Evolutionary conservation across 2,329 filamentous ascomycete genomes (phyloP), one percentile per base, ranked within the genome.

Genomic region (Annulohypoxylon truncatum): DNA sequence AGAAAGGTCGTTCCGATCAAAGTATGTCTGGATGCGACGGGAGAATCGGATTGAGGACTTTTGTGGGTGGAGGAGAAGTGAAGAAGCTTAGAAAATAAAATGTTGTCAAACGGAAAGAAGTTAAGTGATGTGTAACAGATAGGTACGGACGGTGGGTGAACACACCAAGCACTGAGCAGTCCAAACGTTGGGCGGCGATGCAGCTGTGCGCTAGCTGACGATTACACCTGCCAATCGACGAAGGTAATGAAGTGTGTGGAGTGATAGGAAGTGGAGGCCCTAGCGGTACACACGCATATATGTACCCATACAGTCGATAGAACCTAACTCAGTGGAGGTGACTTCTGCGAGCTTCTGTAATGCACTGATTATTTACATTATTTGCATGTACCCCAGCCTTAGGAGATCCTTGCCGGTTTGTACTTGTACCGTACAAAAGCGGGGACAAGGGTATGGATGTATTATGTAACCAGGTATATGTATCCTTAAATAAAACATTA

Each of bases 181-280:
- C 42, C 12, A 28, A 5, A 31, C 33, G 69, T 71, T 71, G 66
- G 67, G 67, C 67, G 64, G 58, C 61, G 61, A 70, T 70, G 67
- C 67, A 70, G 64, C 46, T 64, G 44, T 59, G 50, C 47, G 63
- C 54, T 66, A 60, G 40, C 13, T 54, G 51, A 38, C 31, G 48
- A 38, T 42, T 54, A 28, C 52, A 54, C 35, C 24, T 54, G 38
- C 52, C 35, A 44, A 47, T 42, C 18, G 44, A 48, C 38, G 31
- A 44, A 24, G 6, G 15, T 20, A 42, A 20, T 40, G 26, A 26
- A 26, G 42, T 26, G 22, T 7, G 7, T 33, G 31, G 8, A 33
- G 31, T 10, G 3, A 10, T 46, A 46, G 7, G 20, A 24, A 46
- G 42, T 24, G 22, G 42, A 46, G 42, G 42, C 22, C 42, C 22